phyloP scores from a whole-genome alignment of 1,139 yeast species.

The Sugiyamaella japonica region DNA sequence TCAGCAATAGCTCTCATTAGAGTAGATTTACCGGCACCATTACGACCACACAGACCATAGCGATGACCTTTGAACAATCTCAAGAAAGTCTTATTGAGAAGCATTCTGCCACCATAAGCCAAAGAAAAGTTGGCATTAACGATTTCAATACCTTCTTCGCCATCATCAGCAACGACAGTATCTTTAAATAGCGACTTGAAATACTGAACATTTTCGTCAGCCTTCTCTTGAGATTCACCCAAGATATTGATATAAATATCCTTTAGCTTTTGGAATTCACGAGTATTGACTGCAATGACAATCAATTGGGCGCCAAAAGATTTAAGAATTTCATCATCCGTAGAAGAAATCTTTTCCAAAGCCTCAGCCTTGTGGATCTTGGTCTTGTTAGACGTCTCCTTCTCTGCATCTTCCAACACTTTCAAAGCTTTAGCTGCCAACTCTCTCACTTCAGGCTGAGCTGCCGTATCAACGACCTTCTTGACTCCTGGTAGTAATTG shows the following conservation, averaged over 20 bases:
- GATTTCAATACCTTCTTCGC: slow-evolving; percentile 78
- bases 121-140: slow-evolving; percentile 93
- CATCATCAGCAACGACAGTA: slow-evolving; percentile 58
- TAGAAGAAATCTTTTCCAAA: slow-evolving; percentile 38
- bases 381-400: slow-evolving; percentile 68
- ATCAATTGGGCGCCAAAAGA: slow-evolving; percentile 59
- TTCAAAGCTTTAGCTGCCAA: slow-evolving; percentile 81
- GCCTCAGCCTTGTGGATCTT: slow-evolving; percentile 63
- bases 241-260: slow-evolving; percentile 48
- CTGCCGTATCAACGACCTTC: slow-evolving; percentile 84
- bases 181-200: slow-evolving; percentile 64
- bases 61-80: slow-evolving; percentile 92
- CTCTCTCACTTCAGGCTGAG: slow-evolving; percentile 95
- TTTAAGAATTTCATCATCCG: slow-evolving; percentile 42
- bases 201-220: slow-evolving; percentile 51
- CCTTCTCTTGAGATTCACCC: slow-evolving; percentile 44
- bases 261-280: slow-evolving; percentile 79
- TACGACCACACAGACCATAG: slow-evolving; percentile 97
- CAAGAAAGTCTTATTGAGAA: slow-evolving; percentile 85
- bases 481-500: slow-evolving; percentile 84
- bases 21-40: slow-evolving; percentile 98
- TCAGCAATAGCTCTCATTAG: slow-evolving; percentile 95
- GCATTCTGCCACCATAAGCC: slow-evolving; percentile 97
- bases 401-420: slow-evolving; percentile 81
- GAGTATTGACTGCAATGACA: slow-evolving; percentile 77